Evolutionary conservation across 148 eudicot genomes (phyloP).

Genomic region (Polygonum aviculare): DNA sequence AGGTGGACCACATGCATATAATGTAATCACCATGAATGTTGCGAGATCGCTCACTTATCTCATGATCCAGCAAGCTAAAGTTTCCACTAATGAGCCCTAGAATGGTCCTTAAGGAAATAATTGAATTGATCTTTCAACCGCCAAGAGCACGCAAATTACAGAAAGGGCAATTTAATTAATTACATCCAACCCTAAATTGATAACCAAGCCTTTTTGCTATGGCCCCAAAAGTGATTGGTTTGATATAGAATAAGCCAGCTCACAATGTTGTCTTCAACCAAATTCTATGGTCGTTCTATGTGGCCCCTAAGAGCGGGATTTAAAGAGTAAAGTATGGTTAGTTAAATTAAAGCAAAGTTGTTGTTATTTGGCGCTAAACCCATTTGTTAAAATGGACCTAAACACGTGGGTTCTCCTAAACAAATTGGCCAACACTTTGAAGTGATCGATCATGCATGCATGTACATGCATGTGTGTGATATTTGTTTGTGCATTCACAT

Average conservation of each 20-base stretch:
- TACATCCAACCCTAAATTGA: background rate
- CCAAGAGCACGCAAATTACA: background rate
- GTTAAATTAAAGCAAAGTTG: background rate
- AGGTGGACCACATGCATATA: slow-evolving; percentile 8
- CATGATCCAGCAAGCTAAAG: background rate
- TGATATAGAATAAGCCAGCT: slow-evolving; percentile 6
- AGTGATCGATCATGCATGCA: background rate
- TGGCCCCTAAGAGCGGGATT: background rate
- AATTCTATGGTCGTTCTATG: background rate
- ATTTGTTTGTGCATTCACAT: background rate
- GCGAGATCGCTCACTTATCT: background rate
- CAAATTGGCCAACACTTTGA: background rate
- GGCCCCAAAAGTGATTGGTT: slow-evolving; percentile 6
- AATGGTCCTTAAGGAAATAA: slow-evolving; percentile 6
- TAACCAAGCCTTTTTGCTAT: background rate
- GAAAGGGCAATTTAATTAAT: background rate
- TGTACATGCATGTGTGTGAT: background rate
- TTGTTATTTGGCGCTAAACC: background rate
- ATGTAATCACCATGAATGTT: slow-evolving; percentile 3
- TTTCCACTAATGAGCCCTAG: slow-evolving; percentile 11
- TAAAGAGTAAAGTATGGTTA: background rate
- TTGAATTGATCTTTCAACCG: slow-evolving; percentile 12
- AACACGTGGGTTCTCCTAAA: background rate
- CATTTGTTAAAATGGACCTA: slow-evolving; percentile 4
- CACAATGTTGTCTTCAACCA: slow-evolving; percentile 6